phyloP scores from a whole-genome alignment of 2,329 filamentous ascomycete genomes.

The Cordyceps militaris region DNA sequence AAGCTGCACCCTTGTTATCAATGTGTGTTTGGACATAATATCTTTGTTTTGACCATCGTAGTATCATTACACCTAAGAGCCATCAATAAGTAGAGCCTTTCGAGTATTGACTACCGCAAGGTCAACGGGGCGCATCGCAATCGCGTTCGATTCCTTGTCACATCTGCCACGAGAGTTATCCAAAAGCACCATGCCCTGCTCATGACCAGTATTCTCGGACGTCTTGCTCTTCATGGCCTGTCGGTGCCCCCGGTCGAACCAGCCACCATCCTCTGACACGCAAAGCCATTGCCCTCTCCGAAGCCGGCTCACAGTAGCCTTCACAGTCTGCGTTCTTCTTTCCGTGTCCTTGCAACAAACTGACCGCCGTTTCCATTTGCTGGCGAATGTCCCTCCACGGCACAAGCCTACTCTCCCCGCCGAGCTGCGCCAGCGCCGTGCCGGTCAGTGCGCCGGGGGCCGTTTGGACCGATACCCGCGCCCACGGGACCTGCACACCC shows the following conservation, averaged over 20 bases:
- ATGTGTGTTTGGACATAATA: no score
- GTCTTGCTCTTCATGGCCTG: conserved; percentile 13
- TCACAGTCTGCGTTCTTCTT: not conserved
- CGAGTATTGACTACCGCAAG: no score
- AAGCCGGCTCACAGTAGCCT: not conserved
- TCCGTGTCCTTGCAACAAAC: not conserved
- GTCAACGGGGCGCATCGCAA: no score
- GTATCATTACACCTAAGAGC: no score
- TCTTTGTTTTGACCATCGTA: no score
- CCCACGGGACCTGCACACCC: conserved; percentile 21
- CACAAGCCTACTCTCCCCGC: conserved; percentile 6
- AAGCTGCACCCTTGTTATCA: no score
- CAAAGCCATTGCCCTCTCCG: not conserved
- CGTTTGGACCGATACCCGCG: conserved; percentile 11
- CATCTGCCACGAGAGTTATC: not conserved
- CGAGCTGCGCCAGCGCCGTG: not conserved
- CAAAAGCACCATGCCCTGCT: not conserved
- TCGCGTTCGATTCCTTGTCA: no score
- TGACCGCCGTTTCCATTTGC: conserved; percentile 17
- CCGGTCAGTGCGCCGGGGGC: not conserved
- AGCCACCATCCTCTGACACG: conserved; percentile 19
- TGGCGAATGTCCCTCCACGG: conserved; percentile 16
- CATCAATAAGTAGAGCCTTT: no score
- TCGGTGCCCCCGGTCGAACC: conserved; percentile 16
- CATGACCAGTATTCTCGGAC: conserved; percentile 15